Conservation (phyloP, 805 yeast genomes). For the Torulaspora microellipsoides region DNA sequence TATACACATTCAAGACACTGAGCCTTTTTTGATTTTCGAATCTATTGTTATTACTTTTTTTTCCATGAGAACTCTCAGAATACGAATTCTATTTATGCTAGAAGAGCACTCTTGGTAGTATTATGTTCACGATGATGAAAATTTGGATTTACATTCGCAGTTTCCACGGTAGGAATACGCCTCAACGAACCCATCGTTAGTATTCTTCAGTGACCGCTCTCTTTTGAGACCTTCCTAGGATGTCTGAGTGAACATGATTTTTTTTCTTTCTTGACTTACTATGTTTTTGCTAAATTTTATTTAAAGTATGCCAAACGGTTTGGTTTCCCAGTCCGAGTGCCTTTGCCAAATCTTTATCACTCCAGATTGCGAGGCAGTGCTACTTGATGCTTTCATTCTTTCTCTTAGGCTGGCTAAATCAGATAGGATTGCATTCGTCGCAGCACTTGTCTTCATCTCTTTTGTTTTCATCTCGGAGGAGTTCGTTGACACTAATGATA, state of each 20-base stretch:
- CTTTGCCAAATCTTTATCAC: conserved; percentile 6
- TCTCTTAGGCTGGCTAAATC: conserved; percentile 33
- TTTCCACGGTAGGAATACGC: conserved; percentile 89
- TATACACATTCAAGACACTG: conserved; percentile 31
- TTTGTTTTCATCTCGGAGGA: background rate
- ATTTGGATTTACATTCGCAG: conserved; percentile 82
- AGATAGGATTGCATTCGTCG: conserved; percentile 22
- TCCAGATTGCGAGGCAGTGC: background rate
- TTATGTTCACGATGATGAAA: conserved; percentile 58
- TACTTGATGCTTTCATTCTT: conserved; percentile 11
- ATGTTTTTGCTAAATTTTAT: conserved; percentile 5
- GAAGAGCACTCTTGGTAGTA: too few relatives aligned
- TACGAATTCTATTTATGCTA: too few relatives aligned
- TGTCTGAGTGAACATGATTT: conserved; percentile 58
- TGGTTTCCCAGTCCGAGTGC: conserved; percentile 44
- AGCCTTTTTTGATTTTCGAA: conserved; percentile 20
- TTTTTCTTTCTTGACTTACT: background rate
- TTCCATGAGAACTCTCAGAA: too few relatives aligned
- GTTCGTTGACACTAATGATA: background rate
- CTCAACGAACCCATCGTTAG: conserved; percentile 67
- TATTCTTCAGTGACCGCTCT: conserved; percentile 80
- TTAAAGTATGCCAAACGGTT: conserved; percentile 48
- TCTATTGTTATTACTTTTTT: too few relatives aligned
- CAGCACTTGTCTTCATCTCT: background rate
- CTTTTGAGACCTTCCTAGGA: conserved; percentile 75